A percentile compares a stretch with the other conserved stretches of the same genome.
Evolutionary conservation across 331 rosid species (phyloP).

Genomic region (Pyrus hybrid): DNA sequence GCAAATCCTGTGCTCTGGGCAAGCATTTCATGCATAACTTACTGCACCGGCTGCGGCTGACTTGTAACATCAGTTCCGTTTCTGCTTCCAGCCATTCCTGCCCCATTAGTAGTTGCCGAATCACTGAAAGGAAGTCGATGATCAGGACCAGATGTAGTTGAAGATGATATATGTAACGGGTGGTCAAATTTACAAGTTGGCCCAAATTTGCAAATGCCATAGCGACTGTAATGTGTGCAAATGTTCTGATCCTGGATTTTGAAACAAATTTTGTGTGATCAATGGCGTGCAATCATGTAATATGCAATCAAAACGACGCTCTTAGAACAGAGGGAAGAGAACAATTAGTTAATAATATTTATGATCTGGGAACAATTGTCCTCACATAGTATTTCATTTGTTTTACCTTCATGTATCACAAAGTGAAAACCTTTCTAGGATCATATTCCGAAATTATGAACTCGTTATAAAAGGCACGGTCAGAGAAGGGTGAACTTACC

Average conservation of each 20-base stretch:
- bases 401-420: neutral
- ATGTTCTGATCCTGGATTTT: conserved; percentile 65
- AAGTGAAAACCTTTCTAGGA: neutral
- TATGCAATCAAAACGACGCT: neutral
- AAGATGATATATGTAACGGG: conserved; percentile 22
- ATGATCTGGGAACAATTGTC: neutral
- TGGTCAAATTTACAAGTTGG: conserved; percentile 88
- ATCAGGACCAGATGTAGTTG: conserved; percentile 31
- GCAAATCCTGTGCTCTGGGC: conserved; percentile 28
- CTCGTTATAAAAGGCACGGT: neutral
- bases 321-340: neutral
- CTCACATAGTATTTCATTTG: neutral
- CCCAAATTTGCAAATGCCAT: conserved; percentile 92
- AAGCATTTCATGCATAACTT: conserved; percentile 22
- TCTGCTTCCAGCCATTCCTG: conserved; percentile 40
- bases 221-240: conserved; percentile 70
- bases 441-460: neutral
- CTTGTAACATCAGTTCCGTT: conserved; percentile 28
- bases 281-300: neutral
- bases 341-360: no score
- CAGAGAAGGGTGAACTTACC: conserved; percentile 38
- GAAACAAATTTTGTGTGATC: neutral
- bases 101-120: conserved; percentile 26
- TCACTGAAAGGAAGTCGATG: conserved; percentile 35
- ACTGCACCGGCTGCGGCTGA: conserved; percentile 39